Base-by-base conservation (phyloP, 345 rosid species). In the Cochlearia excelsa region DNA sequence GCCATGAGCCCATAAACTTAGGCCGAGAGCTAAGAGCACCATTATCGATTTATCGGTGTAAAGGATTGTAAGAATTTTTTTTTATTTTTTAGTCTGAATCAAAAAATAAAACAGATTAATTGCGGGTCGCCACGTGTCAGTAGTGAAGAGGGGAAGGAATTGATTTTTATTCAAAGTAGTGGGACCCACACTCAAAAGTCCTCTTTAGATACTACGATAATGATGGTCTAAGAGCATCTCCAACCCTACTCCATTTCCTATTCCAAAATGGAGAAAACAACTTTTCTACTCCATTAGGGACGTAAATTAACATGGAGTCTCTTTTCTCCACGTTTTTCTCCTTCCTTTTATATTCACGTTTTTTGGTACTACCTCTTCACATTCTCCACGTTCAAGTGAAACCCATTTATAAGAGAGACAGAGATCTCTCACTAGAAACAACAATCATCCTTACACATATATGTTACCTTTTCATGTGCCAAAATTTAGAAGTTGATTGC, bases 301-400 rank as follows among this genome's bases (percentile, higher is more conserved):
- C 33, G 64, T 23, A 16, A 16, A 6, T 41, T 41, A 51, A 37
- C 60, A 67, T 67, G 72, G 46, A 60, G 29, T 52, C 30, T 52
- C 30, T 44, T 52, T 27, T 9, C 40, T 29, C 47, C 66, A 51
- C 54, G 60, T 67, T 67, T 67, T 6, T 44, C 9, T 43, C 33
- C 43, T 26, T 51, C 40, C 26, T 39, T 42, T 16, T 51, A 40
- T 6, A 6, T 9, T 30, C 72, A 68, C 72, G 66, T 68, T 59
- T 67, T 37, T 61, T 23, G 72, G 72, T 45, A 67, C 26, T 42
- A 45, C 60, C 23, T 16, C 23, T 16, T 68, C 46, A n/a, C 54
- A 39, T 39, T 59, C 66, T 37, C 37, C 72, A 52, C 72, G 66
- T 68, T 38, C 1, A 51, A 59, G 16, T 67, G 34, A 51, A 30